Evolutionary conservation across 208 protist genomes (phyloP), one percentile per base, ranked within the genome.

Genomic region (Leishmania aethiopica): DNA sequence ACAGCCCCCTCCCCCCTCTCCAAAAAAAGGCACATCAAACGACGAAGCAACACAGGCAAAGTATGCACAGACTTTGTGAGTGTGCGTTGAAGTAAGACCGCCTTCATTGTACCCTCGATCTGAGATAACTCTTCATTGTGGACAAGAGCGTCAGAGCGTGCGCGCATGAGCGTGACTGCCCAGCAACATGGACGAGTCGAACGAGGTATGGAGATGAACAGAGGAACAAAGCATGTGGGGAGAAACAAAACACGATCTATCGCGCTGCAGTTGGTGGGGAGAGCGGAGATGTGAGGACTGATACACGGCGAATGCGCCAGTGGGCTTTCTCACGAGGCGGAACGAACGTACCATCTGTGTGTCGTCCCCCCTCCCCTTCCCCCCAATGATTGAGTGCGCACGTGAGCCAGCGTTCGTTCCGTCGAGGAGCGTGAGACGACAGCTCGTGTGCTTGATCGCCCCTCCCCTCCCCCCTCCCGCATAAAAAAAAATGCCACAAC

Each of bases 251-350:
- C 42, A 73, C 25, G 8, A 35, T 49, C 25, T 53, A n/a, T 73
- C 35, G 4, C 49, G 13, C 6, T 15, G 22, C 69, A 49, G 69
- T 73, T 42, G 25, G 17, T 25, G 2, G 42, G 37, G 11, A 71
- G 22, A 80, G 37, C 53, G 60, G 60, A 55, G 57, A 32, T 78
- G 25, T 55, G 32, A 73, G 69, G 42, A n/a, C 69, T 53, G 69
- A 47, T 47, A 2, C 66, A 71, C 17, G 15, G 15, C 19, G 3
- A 71, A 47, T 47, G 66, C 8, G 37, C 17, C 37, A 15, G 66
- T 28, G 66, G 37, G 13, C 32, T 28, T 71, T 71, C 22, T 71
- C 15, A 71, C 35, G 19, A 45, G 15, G 66, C 11, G 37, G 15
- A 45, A 1, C 22, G 37, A 45, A 22, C 5, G 22, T 4, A 8